A percentile compares a stretch with the other conserved stretches of the same genome.
Conservation (phyloP, 768 basidiomycete genomes). For the Lactarius sp. region DNA sequence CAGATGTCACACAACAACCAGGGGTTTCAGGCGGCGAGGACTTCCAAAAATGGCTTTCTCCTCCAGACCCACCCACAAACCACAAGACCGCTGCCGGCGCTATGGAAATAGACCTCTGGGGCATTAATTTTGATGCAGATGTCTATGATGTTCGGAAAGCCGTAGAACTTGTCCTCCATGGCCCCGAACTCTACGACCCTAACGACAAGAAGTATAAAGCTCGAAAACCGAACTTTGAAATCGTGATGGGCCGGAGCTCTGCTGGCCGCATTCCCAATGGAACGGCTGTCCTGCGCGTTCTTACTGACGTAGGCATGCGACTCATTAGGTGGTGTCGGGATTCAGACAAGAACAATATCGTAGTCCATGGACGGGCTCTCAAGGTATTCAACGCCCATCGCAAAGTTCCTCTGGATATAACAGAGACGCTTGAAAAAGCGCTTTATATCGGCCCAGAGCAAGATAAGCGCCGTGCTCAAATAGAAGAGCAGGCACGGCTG, state of each 20-base stretch:
- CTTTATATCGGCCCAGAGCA: conserved; percentile 32
- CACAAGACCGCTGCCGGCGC: too few relatives aligned
- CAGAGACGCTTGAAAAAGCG: conserved; percentile 30
- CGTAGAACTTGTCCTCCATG: conserved; percentile 55
- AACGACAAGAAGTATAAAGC: conserved; percentile 32
- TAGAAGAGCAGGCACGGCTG: conserved; percentile 38
- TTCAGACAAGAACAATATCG: conserved; percentile 29
- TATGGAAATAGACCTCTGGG: conserved; percentile 39
- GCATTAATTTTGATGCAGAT: conserved; percentile 39
- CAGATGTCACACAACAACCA: too few relatives aligned
- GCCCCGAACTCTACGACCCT: conserved; percentile 42
- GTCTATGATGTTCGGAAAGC: conserved; percentile 54
- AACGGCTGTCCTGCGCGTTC: conserved; percentile 34
- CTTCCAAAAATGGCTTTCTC: too few relatives aligned
- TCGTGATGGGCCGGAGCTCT: conserved; percentile 45
- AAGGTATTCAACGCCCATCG: conserved; percentile 23
- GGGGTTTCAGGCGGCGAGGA: too few relatives aligned
- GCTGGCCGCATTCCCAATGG: conserved; percentile 56
- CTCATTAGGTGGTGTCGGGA: conserved; percentile 43
- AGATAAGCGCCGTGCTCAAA: conserved; percentile 24
- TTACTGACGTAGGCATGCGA: conserved; percentile 37
- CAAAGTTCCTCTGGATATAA: conserved; percentile 6
- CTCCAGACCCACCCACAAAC: too few relatives aligned
- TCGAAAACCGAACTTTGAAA: conserved; percentile 51
- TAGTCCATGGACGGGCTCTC: conserved; percentile 28